These are phyloP conservation scores for Porogramme epimiltina DNA, from an alignment of 1,284 basidiomycete species.

Conservation along the genomic window DNA sequence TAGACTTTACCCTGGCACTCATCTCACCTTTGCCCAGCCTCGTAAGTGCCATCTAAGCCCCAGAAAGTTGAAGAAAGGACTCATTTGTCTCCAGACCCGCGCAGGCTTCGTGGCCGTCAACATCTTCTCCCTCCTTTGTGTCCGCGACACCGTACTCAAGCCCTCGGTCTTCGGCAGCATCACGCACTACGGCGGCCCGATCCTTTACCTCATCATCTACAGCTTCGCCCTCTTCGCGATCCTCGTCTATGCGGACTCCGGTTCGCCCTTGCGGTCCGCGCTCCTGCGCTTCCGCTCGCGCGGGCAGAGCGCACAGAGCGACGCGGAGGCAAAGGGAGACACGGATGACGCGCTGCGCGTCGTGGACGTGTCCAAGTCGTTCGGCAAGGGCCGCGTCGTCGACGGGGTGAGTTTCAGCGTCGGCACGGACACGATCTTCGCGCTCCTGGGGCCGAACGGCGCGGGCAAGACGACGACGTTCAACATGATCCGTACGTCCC, in stretches of 20 bases:
- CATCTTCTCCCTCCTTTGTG: constrained; percentile 74
- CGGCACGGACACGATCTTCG: constrained; percentile 63
- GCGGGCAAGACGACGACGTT: constrained; percentile 83
- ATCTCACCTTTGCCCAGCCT: constrained; percentile 71
- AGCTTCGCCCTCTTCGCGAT: constrained; percentile 53
- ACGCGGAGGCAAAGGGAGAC: too few species aligned
- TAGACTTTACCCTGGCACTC: constrained; percentile 69
- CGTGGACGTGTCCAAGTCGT: constrained; percentile 68
- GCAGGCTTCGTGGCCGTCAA: constrained; percentile 76
- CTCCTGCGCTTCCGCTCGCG: constrained; percentile 6
- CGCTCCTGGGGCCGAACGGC: constrained; percentile 79
- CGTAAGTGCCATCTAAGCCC: constrained; percentile 45
- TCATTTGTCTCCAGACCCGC: constrained; percentile 42
- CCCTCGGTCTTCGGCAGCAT: constrained; percentile 53
- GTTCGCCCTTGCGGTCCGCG: constrained; percentile 39
- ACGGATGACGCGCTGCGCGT: constrained; percentile 65
- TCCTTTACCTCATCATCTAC: constrained; percentile 70
- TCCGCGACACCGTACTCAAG: constrained; percentile 53
- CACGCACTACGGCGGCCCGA: constrained; percentile 71
- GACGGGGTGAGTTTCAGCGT: constrained; percentile 77
- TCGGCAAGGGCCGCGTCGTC: constrained; percentile 58
- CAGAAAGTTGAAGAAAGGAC: too few species aligned
- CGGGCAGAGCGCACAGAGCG: constrained; percentile 33
- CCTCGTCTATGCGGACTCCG: constrained; percentile 65
- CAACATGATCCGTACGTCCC: constrained; percentile 66